Evolutionary conservation across 305 asterid genomes (phyloP).

Genomic region (Salvia sclarea): DNA sequence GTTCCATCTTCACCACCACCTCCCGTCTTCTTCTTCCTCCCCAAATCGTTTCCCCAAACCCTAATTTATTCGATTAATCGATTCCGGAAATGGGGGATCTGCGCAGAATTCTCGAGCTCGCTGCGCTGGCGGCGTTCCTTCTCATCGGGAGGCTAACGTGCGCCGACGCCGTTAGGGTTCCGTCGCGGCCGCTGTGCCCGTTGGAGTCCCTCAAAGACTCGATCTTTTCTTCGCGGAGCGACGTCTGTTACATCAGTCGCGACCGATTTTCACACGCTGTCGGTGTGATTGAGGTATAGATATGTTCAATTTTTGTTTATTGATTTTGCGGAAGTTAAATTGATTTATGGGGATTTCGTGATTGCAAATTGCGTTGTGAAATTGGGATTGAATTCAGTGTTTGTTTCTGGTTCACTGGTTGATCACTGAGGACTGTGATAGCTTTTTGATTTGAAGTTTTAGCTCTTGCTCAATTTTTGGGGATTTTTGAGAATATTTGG

Average conservation of each 20-base stretch:
- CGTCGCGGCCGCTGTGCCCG: slow-evolving; percentile 52
- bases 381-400: background rate
- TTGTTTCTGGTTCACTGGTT: background rate
- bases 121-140: slow-evolving; percentile 53
- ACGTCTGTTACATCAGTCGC: slow-evolving; percentile 49
- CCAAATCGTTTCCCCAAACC: background rate
- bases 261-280: slow-evolving; percentile 40
- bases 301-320: background rate
- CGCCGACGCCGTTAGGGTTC: slow-evolving; percentile 51
- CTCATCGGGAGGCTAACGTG: slow-evolving; percentile 49
- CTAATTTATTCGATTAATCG: background rate
- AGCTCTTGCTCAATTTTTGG: slow-evolving; percentile 15
- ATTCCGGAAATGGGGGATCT: slow-evolving; percentile 22
- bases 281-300: slow-evolving; percentile 71
- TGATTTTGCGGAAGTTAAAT: background rate
- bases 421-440: slow-evolving; percentile 14
- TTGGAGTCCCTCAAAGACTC: slow-evolving; percentile 58
- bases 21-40: slow-evolving; percentile 13
- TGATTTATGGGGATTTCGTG: background rate
- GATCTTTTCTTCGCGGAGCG: slow-evolving; percentile 46
- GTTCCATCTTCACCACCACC: slow-evolving; percentile 29
- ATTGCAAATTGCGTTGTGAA: background rate
- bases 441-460: background rate
- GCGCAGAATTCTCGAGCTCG: slow-evolving; percentile 15
- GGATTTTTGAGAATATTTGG: background rate